A percentile compares a stretch with the other conserved stretches of the same genome.
Conservation (phyloP, 257 asterid species). For the Jaltomata sinuosa region DNA sequence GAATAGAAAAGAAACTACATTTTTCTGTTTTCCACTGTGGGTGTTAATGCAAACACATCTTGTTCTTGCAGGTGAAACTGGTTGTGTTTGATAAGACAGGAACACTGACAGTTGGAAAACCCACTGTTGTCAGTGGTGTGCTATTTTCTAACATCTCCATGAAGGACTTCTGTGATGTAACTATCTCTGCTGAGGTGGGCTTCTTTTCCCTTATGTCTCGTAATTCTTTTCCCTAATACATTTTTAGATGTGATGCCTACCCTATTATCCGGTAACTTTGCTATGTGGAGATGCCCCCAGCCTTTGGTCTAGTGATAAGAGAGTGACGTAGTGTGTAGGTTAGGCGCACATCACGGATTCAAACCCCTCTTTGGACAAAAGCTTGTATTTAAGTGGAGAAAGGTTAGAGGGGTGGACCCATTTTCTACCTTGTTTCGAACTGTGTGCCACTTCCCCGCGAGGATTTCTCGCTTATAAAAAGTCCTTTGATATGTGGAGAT, state of each 20-base stretch:
- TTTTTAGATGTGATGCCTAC: background rate
- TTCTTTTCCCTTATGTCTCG: background rate
- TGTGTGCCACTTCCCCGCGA: no score
- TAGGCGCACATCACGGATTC: background rate
- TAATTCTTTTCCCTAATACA: background rate
- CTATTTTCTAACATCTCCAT: slow-evolving; percentile 57
- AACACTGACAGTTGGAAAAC: slow-evolving; percentile 84
- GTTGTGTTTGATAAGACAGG: slow-evolving; percentile 93
- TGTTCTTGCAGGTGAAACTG: slow-evolving; percentile 56
- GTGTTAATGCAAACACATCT: background rate
- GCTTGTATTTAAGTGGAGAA: background rate
- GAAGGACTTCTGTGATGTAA: slow-evolving; percentile 79
- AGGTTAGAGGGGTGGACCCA: background rate
- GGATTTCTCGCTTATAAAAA: no score
- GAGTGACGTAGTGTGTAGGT: background rate
- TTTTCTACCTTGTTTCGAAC: no score
- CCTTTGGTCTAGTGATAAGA: background rate
- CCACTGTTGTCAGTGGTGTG: slow-evolving; percentile 77
- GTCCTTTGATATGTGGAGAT: background rate
- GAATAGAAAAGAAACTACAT: background rate
- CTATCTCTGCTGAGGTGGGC: slow-evolving; percentile 89
- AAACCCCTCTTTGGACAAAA: background rate
- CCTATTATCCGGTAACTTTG: background rate
- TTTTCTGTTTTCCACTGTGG: background rate
- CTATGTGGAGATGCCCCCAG: background rate